phyloP scores from a whole-genome alignment of 352 stramenopile species.

The Phytophthora multivora region DNA sequence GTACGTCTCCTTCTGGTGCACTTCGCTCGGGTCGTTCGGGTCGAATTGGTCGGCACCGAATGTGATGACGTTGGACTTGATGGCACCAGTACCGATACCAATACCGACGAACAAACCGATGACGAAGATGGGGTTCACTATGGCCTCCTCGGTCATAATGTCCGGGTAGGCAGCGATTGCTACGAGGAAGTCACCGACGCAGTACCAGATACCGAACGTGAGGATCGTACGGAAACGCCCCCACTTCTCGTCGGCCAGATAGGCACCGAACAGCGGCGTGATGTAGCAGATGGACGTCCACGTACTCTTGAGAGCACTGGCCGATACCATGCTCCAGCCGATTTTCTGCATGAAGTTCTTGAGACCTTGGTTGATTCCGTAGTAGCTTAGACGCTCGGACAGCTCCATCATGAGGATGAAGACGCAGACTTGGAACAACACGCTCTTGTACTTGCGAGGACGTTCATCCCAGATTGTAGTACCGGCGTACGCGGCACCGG shows the following conservation, averaged over 20 bases:
- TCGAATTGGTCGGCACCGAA: constrained; percentile 19
- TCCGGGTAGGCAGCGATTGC: constrained; percentile 55
- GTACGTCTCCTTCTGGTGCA: constrained; percentile 16
- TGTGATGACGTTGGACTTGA: constrained; percentile 22
- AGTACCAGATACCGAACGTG: constrained; percentile 68
- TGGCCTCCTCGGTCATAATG: constrained; percentile 43
- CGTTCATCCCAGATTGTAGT: constrained; percentile 47
- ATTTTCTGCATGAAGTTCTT: constrained; percentile 86
- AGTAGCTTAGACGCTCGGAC: constrained; percentile 57
- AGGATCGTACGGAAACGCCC: constrained; percentile 64
- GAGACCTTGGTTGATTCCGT: constrained; percentile 83
- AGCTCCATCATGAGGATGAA: constrained; percentile 35
- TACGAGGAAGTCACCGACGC: constrained; percentile 61
- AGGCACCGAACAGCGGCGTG: constrained; percentile 27
- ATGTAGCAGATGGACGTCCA: constrained; percentile 32
- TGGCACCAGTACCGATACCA: constrained; percentile 17
- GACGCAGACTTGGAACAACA: constrained; percentile 61
- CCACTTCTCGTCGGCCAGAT: constrained; percentile 54
- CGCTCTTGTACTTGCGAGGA: constrained; percentile 63
- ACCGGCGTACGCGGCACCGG: constrained; percentile 10
- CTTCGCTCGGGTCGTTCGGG: constrained; percentile 8
- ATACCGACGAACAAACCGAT: constrained; percentile 51
- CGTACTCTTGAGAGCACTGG: constrained; percentile 57
- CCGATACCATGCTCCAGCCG: constrained; percentile 57
- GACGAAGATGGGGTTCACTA: constrained; percentile 62